A percentile compares a stretch with the other conserved stretches of the same genome.
Conservation (phyloP, 2,329 filamentous ascomycete species). For the Juglanconis sp. region DNA sequence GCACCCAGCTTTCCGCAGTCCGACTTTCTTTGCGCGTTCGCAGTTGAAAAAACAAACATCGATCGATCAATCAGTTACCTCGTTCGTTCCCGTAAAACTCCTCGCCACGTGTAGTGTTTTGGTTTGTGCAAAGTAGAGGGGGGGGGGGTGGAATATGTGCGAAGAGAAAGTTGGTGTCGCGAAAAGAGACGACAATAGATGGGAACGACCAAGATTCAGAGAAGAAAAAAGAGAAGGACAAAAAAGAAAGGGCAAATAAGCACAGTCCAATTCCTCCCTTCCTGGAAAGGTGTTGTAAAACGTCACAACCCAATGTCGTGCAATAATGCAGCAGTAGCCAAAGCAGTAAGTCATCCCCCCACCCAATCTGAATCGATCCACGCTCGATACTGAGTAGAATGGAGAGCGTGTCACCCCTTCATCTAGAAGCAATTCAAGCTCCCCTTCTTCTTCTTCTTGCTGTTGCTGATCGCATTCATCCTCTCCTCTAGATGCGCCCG, state of each 20-base stretch:
- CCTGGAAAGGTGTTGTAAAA: no score
- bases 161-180: not conserved
- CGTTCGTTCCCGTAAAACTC: conserved; percentile 13
- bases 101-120: conserved; percentile 13
- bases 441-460: conserved; percentile 90
- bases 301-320: no score
- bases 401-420: not conserved
- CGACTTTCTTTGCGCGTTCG: no score
- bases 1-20: no score
- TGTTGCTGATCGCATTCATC: conserved; percentile 79
- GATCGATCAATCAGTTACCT: not conserved
- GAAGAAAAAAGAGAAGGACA: not conserved
- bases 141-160: conserved; percentile 12
- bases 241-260: not conserved
- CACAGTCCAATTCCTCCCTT: no score
- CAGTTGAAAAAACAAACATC: not conserved
- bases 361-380: no score
- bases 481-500: conserved; percentile 86
- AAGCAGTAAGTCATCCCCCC: no score
- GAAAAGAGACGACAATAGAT: no score
- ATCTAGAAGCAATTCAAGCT: conserved; percentile 93
- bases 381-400: no score
- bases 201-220: no score
- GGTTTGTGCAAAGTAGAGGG: not conserved
- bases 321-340: no score